Evolutionary conservation across 495 filamentous ascomycete species (phyloP).

Genomic region (Xylaria flabelliformis): DNA sequence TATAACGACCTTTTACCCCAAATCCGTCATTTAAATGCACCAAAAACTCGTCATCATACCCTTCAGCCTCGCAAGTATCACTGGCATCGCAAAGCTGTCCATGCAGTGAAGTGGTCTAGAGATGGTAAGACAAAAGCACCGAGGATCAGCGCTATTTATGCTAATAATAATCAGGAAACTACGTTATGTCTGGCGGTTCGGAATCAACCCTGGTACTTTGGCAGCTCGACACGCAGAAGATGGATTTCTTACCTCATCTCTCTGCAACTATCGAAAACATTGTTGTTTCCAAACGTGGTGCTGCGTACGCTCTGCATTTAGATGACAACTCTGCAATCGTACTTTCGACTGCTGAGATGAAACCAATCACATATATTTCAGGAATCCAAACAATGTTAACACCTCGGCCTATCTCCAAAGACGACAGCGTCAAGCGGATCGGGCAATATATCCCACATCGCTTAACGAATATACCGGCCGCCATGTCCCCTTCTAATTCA

Average conservation of each 20-base stretch:
- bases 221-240: conserved; percentile 86
- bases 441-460: conserved; percentile 28
- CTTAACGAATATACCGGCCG: conserved; percentile 41
- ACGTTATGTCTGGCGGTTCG: conserved; percentile 88
- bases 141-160: conserved; percentile 29
- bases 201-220: conserved; percentile 94
- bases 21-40: conserved; percentile 44
- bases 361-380: conserved; percentile 76
- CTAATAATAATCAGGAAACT: conserved; percentile 72
- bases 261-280: conserved; percentile 82
- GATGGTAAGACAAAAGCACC: conserved; percentile 69
- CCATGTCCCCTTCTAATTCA: conserved; percentile 46
- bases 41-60: conserved; percentile 41
- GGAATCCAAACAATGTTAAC: conserved; percentile 74
- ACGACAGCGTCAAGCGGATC: conserved; percentile 48
- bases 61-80: conserved; percentile 69
- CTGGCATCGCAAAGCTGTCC: conserved; percentile 88
- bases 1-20: conserved; percentile 74
- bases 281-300: conserved; percentile 77
- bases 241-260: conserved; percentile 85
- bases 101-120: conserved; percentile 81
- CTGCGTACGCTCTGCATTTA: conserved; percentile 80
- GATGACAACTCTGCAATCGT: conserved; percentile 91
- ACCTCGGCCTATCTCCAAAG: conserved; percentile 48
- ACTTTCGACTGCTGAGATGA: conserved; percentile 85